A percentile compares a stretch with the other conserved stretches of the same genome.
These are phyloP conservation scores for Withania somnifera DNA, from an alignment of 305 asterid genomes.

Conservation along the genomic window DNA sequence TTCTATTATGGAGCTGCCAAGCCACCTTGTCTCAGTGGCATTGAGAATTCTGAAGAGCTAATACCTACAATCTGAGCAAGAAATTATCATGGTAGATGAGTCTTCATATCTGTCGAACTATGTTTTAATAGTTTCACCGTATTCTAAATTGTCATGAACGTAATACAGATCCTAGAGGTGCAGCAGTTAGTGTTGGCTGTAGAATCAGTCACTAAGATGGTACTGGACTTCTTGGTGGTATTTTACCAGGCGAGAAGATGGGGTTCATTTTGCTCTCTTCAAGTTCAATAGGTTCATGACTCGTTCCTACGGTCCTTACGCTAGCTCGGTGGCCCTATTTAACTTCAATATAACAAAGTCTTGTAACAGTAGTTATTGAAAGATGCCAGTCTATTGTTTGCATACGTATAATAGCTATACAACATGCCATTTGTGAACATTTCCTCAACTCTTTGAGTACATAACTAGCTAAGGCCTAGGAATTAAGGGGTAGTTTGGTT, in stretches of 20 bases:
- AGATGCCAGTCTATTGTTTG: neutral
- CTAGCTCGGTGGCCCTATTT: neutral
- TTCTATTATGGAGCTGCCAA: constrained; percentile 84
- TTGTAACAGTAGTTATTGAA: neutral
- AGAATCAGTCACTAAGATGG: neutral
- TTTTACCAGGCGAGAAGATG: neutral
- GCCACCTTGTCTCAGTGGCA: constrained; percentile 53
- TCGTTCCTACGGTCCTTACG: neutral
- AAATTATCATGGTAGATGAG: constrained; percentile 6
- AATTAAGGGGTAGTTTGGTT: no score
- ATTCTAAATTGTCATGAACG: neutral
- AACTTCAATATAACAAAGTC: neutral
- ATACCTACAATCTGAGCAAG: constrained; percentile 34
- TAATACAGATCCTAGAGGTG: neutral
- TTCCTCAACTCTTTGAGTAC: neutral
- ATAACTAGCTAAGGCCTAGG: no score
- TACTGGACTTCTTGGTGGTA: neutral
- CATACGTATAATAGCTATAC: neutral
- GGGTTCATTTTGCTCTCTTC: neutral
- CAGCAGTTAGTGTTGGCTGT: neutral
- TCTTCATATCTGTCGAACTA: neutral
- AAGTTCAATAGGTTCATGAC: neutral
- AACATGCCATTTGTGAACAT: neutral
- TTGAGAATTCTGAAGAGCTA: constrained; percentile 35
- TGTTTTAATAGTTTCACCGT: neutral